Conservation (phyloP, 139 green algal genomes). For the Chlamydomonas sp. region DNA sequence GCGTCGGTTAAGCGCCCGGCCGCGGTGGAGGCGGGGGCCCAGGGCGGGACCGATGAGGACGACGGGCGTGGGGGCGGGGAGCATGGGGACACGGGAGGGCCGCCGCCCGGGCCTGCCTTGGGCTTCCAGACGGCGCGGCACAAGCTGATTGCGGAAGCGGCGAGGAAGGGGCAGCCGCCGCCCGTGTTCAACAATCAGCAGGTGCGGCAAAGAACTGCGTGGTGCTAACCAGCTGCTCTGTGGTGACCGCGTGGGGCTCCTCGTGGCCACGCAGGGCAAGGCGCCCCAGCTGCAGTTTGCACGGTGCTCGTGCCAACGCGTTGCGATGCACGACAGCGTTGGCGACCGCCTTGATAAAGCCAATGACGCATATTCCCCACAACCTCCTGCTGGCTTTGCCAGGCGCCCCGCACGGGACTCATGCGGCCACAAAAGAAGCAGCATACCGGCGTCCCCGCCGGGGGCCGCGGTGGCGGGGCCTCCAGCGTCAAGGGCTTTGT, state of each 20-base stretch:
- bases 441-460: background rate
- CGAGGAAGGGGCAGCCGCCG: slow-evolving; percentile 53
- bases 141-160: slow-evolving; percentile 52
- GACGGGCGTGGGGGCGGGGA: background rate
- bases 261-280: background rate
- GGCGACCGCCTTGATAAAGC: background rate
- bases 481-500: slow-evolving; percentile 65
- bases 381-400: background rate
- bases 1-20: background rate
- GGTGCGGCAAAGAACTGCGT: background rate
- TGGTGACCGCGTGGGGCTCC: background rate
- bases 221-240: background rate
- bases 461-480: background rate
- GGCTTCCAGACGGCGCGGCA: slow-evolving; percentile 58
- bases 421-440: slow-evolving; percentile 25
- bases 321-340: too few relatives aligned
- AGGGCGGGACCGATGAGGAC: background rate
- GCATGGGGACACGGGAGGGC: background rate
- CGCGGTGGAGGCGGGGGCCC: background rate
- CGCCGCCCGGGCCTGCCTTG: background rate
- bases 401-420: slow-evolving; percentile 7
- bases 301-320: too few relatives aligned
- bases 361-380: background rate
- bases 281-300: background rate
- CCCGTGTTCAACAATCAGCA: slow-evolving; percentile 28